Conservation (phyloP, 495 filamentous ascomycete species). For the Hyaloscypha hepaticicola region DNA sequence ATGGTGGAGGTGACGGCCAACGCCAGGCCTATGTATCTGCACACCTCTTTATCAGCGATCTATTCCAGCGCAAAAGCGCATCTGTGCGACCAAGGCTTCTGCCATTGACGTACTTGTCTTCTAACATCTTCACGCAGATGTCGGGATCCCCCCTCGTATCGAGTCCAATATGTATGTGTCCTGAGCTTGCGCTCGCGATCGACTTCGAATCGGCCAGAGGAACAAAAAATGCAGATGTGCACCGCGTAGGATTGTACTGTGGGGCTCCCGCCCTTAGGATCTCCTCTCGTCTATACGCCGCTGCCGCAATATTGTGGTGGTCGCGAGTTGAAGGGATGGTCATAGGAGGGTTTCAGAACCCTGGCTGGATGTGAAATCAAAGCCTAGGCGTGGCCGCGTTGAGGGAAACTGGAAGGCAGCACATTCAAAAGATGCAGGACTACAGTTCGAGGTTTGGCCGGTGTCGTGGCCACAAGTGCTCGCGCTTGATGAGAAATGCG, state of each 20-base stretch:
- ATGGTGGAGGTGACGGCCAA: constrained; percentile 89
- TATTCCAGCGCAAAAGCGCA: neutral
- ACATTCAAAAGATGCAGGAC: neutral
- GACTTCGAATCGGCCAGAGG: neutral
- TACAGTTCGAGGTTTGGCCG: neutral
- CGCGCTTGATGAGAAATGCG: constrained; percentile 9
- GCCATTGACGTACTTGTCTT: constrained; percentile 73
- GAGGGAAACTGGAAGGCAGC: neutral
- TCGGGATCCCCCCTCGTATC: constrained; percentile 28
- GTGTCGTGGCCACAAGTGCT: constrained; percentile 22
- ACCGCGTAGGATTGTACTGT: constrained; percentile 5
- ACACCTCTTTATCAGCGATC: constrained; percentile 13
- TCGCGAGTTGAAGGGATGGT: constrained; percentile 15
- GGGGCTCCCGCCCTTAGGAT: constrained; percentile 15
- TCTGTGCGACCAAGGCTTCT: constrained; percentile 3
- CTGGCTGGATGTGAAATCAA: constrained; percentile 20
- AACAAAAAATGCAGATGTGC: neutral
- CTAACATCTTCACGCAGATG: constrained; percentile 60
- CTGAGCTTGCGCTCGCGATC: constrained; percentile 25
- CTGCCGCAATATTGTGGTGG: constrained; percentile 14
- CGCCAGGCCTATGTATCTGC: constrained; percentile 39
- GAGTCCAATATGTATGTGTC: constrained; percentile 33
- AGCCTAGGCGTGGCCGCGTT: constrained; percentile 20
- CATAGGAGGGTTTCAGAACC: constrained; percentile 22
- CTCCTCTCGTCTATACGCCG: constrained; percentile 9